A percentile compares a stretch with the other conserved stretches of the same genome.
Evolutionary conservation across 352 stramenopile genomes (phyloP).

Genomic region (Peronospora farinosa): DNA sequence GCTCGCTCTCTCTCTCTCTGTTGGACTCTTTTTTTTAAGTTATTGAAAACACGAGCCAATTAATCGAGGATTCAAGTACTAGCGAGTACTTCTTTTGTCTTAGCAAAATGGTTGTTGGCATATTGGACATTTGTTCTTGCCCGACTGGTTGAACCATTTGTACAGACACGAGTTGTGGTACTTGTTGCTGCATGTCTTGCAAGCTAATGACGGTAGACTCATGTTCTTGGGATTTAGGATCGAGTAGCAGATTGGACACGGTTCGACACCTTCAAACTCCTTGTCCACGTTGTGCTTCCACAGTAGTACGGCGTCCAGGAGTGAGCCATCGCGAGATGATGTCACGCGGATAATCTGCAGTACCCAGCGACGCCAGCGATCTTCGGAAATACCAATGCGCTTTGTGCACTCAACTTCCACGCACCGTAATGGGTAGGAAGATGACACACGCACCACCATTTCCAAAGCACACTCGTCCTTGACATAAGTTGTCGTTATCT

Average conservation of each 20-base stretch:
- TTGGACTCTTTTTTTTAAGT: too few relatives aligned
- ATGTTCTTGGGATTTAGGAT: conserved; percentile 90
- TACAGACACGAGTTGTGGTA: conserved; percentile 91
- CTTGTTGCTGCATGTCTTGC: conserved; percentile 90
- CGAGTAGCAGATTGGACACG: conserved; percentile 90
- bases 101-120: conserved; percentile 88
- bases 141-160: conserved; percentile 92
- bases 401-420: conserved; percentile 90
- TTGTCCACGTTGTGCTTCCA: conserved; percentile 92
- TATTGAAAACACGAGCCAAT: conserved; percentile 14
- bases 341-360: conserved; percentile 90
- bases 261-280: conserved; percentile 89
- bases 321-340: conserved; percentile 81
- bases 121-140: conserved; percentile 91
- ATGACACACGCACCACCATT: conserved; percentile 86
- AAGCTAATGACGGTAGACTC: conserved; percentile 79
- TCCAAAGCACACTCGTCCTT: conserved; percentile 90
- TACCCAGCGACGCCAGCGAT: conserved; percentile 89
- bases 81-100: not conserved
- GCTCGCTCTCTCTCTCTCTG: conserved; percentile 3
- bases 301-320: conserved; percentile 87
- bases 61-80: conserved; percentile 8
- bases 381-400: conserved; percentile 86
- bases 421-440: conserved; percentile 83
- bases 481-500: conserved; percentile 89